Evolutionary conservation across 2,329 filamentous ascomycete species (phyloP).

Genomic region (Cladosporium sp.): DNA sequence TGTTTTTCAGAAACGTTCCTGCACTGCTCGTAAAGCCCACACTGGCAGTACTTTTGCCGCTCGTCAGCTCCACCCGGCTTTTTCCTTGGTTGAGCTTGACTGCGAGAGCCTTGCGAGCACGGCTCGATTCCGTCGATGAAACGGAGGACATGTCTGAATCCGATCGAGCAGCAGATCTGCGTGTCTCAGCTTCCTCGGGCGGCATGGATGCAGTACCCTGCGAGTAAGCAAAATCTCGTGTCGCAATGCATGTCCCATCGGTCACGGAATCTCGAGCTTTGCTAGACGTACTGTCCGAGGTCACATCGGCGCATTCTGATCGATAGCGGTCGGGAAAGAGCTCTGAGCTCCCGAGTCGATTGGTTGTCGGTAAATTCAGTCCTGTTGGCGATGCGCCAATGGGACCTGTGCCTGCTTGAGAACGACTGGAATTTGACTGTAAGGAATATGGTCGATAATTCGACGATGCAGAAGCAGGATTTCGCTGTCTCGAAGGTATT

Average conservation of each 20-base stretch:
- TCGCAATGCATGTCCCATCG: background rate
- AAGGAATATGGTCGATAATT: background rate
- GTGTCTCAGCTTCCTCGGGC: background rate
- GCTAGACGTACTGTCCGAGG: background rate
- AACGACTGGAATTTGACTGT: background rate
- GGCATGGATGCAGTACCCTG: background rate
- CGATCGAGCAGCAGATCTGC: background rate
- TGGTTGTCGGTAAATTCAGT: background rate
- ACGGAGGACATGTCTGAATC: background rate
- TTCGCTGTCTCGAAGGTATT: background rate
- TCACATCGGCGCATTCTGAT: background rate
- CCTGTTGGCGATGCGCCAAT: background rate
- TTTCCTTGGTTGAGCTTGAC: background rate
- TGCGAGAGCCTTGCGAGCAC: background rate
- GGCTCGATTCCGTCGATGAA: slow-evolving; percentile 4
- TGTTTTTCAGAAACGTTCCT: background rate
- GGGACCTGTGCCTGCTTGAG: background rate
- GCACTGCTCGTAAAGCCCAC: background rate
- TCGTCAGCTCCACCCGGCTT: background rate
- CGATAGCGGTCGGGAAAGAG: slow-evolving; percentile 1
- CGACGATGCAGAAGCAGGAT: background rate
- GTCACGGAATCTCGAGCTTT: background rate
- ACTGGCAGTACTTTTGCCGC: background rate
- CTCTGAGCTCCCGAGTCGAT: background rate
- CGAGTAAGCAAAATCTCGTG: background rate